phyloP scores from a whole-genome alignment of 106 monocot species.

The Platanthera guangdongensis region DNA sequence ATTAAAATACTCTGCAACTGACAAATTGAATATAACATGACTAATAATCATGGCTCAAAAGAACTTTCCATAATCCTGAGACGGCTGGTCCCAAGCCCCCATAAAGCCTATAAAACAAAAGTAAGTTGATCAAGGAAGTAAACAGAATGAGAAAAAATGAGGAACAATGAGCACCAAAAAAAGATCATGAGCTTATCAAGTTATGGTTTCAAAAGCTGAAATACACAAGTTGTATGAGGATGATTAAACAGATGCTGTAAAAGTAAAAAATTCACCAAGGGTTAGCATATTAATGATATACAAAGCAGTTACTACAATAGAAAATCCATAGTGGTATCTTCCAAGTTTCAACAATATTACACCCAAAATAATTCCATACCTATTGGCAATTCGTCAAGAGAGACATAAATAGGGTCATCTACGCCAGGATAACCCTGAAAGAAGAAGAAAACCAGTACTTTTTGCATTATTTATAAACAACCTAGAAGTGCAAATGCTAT shows the following conservation, averaged over 20 bases:
- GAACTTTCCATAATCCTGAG: conserved; percentile 63
- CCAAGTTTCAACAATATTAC: not conserved
- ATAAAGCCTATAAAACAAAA: conserved; percentile 45
- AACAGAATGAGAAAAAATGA: not conserved
- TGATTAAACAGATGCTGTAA: not conserved
- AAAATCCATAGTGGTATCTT: not conserved
- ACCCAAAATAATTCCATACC: conserved; percentile 13
- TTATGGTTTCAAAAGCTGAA: not conserved
- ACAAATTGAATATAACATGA: not conserved
- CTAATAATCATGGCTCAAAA: conserved; percentile 23
- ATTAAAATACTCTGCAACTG: not conserved
- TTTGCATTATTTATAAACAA: not conserved
- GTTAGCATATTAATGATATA: not conserved
- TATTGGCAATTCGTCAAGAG: conserved; percentile 41
- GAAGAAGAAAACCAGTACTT: not conserved
- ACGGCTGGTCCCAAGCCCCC: conserved; percentile 63
- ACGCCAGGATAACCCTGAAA: conserved; percentile 35
- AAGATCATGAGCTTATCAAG: not conserved
- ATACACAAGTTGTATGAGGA: not conserved
- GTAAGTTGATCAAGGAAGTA: conserved; percentile 8
- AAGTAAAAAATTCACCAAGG: not conserved
- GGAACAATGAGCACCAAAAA: not conserved
- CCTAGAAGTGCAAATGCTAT: not conserved
- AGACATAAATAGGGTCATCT: conserved; percentile 43
- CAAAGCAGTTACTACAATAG: not conserved